Base-by-base conservation (phyloP, 1,284 basidiomycete genomes). In the Ceratobasidium papillatum region DNA sequence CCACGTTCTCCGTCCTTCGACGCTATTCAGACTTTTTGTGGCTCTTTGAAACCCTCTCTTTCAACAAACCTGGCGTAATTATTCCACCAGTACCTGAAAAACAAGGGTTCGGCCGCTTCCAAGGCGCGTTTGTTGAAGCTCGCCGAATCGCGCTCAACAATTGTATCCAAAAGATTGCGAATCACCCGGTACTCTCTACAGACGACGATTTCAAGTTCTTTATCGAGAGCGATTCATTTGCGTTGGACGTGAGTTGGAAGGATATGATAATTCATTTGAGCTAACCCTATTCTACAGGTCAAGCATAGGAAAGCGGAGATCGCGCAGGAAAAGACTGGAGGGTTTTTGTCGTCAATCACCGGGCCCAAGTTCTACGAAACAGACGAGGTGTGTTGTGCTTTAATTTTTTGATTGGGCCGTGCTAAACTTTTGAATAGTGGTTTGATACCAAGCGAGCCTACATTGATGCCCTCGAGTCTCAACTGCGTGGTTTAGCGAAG, bases 1-100 rank as follows among this genome's bases (percentile, higher is more conserved):
- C 90, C 0, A 85, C 90, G 1, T 95, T 96, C 81, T 95, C 95
- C 3, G 96, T 98, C 45, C 89, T 99, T 7, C 89, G 97, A 22
- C 91, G 97, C 27, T 99, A 98, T 83, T 95, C 94, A 25, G 98
- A 99, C 82, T 99, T 99, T 80, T 87, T 98, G 25, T 99, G 98
- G 97, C 84, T 99, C 0, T 98, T 94, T 81, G 96, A 97, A 79
- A 91, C 92, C 0, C 87, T 99, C 0, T 92, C 91, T 0, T 81
- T 85, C 79, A 99, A 98, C 84, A 99, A 99, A 80, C 96, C 98
- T 0, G 98, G 97, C 2, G 95, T 99, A 3, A 93, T 99, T 62
- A 94, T 99, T 0, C 98, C 97, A 3, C 96, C 97, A 0, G 94
- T 94, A 0, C 97, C 97, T 0, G 97, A 97, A 82, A 99, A 99